Evolutionary conservation across 208 protist genomes (phyloP).

Genomic region (Wallacemonas sp.): DNA sequence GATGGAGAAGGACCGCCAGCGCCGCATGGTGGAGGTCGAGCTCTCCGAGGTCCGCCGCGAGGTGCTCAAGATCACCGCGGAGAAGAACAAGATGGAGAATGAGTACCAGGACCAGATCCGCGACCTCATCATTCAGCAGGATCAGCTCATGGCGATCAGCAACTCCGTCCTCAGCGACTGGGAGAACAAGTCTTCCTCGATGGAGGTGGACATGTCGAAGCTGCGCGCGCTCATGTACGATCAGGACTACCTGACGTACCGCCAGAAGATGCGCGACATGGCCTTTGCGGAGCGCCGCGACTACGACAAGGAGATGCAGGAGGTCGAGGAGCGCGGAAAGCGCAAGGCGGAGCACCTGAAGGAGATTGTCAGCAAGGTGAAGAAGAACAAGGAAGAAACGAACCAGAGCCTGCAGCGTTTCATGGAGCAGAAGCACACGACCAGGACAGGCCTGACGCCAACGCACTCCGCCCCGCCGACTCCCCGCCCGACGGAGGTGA

Average conservation of each 20-base stretch:
- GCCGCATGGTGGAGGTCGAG: slow-evolving; percentile 53
- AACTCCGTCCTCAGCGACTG: slow-evolving; percentile 62
- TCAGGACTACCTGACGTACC: slow-evolving; percentile 73
- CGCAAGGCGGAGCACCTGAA: slow-evolving; percentile 48
- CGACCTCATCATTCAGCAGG: slow-evolving; percentile 58
- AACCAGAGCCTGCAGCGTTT: slow-evolving; percentile 53
- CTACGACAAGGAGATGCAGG: slow-evolving; percentile 64
- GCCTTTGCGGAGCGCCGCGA: slow-evolving; percentile 53
- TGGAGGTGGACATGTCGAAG: slow-evolving; percentile 60
- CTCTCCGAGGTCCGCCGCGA: slow-evolving; percentile 39
- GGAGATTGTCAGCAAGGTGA: slow-evolving; percentile 49
- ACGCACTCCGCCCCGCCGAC: slow-evolving; percentile 10
- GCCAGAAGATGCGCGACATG: slow-evolving; percentile 56
- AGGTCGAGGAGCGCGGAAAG: slow-evolving; percentile 62
- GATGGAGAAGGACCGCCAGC: slow-evolving; percentile 68
- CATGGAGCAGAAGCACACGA: slow-evolving; percentile 26
- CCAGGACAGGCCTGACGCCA: neutral
- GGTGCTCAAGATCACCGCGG: slow-evolving; percentile 34
- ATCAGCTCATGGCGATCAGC: slow-evolving; percentile 50
- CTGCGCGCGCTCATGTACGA: slow-evolving; percentile 63
- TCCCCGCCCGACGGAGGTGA: slow-evolving; percentile 8
- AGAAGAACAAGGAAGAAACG: slow-evolving; percentile 56
- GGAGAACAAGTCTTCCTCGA: slow-evolving; percentile 57
- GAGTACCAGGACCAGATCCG: slow-evolving; percentile 70
- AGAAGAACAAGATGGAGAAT: slow-evolving; percentile 50